A percentile compares a stretch with the other conserved stretches of the same genome.
These are phyloP conservation scores for Glebionis coronaria DNA, from an alignment of 129 eudicot species.

Conservation along the genomic window DNA sequence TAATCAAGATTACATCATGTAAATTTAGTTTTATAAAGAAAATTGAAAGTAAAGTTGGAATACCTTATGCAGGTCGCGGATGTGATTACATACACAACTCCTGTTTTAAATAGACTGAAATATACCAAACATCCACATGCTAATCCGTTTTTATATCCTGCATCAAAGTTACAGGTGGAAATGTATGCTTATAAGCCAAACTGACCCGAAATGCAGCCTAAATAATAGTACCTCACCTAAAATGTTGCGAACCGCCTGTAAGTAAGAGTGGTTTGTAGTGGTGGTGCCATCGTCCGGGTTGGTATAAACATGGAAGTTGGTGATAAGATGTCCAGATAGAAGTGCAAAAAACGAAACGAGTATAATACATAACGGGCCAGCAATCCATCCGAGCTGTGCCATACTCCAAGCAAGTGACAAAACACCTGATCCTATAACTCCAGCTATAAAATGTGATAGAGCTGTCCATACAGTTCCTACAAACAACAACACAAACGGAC, in stretches of 20 bases:
- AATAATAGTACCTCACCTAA: slow-evolving; percentile 45
- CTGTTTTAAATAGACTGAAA: slow-evolving; percentile 55
- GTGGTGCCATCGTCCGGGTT: slow-evolving; percentile 51
- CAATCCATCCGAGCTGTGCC: slow-evolving; percentile 88
- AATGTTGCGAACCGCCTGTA: slow-evolving; percentile 54
- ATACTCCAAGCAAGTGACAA: slow-evolving; percentile 84
- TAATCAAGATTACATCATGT: slow-evolving; percentile 8
- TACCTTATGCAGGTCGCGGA: slow-evolving; percentile 76
- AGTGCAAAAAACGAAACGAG: slow-evolving; percentile 49
- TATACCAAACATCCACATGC: slow-evolving; percentile 50
- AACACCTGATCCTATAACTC: slow-evolving; percentile 84
- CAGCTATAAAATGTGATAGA: slow-evolving; percentile 77
- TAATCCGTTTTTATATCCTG: slow-evolving; percentile 60
- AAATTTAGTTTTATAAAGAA: too few relatives aligned
- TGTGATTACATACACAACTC: slow-evolving; percentile 72
- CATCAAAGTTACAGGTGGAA: background rate
- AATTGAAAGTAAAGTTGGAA: background rate
- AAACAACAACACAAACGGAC: too few relatives aligned
- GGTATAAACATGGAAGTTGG: slow-evolving; percentile 52
- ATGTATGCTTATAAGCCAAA: background rate
- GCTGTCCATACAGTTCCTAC: slow-evolving; percentile 75
- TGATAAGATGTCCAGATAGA: slow-evolving; percentile 58
- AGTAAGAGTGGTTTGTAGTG: slow-evolving; percentile 56
- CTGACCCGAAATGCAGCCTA: too few relatives aligned
- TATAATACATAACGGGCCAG: slow-evolving; percentile 60